Percentiles rank a stretch among this genome's conserved stretches.
Evolutionary conservation across 805 yeast genomes (phyloP).

Genomic region (Metschnikowia cubensis): DNA sequence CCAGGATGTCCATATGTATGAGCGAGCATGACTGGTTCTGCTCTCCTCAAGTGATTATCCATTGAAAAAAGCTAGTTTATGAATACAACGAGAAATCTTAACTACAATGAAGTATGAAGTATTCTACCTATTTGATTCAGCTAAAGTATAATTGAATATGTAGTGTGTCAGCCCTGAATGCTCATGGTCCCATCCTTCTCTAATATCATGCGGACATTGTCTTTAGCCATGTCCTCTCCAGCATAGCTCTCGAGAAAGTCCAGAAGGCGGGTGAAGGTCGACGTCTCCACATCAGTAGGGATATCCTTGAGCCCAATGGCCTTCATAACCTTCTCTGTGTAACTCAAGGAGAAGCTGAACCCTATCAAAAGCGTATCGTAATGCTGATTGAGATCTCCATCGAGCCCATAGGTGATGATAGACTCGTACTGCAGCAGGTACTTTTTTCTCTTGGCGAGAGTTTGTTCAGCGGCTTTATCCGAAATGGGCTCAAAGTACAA

Average conservation of each 20-base stretch:
- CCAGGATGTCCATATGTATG: background rate
- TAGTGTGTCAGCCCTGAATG: slow-evolving; percentile 1
- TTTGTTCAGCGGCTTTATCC: background rate
- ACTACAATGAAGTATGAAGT: too few relatives aligned
- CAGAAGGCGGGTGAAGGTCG: slow-evolving; percentile 6
- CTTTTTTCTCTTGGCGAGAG: background rate
- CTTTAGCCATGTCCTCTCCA: slow-evolving; percentile 5
- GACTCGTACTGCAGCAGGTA: slow-evolving; percentile 1
- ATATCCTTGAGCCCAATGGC: slow-evolving; percentile 5
- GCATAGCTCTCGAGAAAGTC: slow-evolving; percentile 6
- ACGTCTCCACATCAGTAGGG: slow-evolving; percentile 1
- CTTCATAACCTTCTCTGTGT: slow-evolving; percentile 8
- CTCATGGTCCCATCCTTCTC: slow-evolving; percentile 12
- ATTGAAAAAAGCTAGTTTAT: too few relatives aligned
- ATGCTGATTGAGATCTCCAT: slow-evolving; percentile 8
- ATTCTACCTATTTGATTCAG: too few relatives aligned
- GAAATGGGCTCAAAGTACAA: background rate
- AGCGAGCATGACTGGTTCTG: slow-evolving; percentile 4
- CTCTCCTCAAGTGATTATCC: background rate
- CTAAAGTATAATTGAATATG: too few relatives aligned
- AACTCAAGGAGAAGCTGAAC: slow-evolving; percentile 7
- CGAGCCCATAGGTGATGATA: slow-evolving; percentile 4
- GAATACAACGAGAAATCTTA: too few relatives aligned
- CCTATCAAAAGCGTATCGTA: slow-evolving; percentile 13
- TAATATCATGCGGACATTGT: slow-evolving; percentile 10